A percentile compares a stretch with the other conserved stretches of the same genome.
phyloP scores from a whole-genome alignment of 495 filamentous ascomycete genomes.

The Penicillium canariense region DNA sequence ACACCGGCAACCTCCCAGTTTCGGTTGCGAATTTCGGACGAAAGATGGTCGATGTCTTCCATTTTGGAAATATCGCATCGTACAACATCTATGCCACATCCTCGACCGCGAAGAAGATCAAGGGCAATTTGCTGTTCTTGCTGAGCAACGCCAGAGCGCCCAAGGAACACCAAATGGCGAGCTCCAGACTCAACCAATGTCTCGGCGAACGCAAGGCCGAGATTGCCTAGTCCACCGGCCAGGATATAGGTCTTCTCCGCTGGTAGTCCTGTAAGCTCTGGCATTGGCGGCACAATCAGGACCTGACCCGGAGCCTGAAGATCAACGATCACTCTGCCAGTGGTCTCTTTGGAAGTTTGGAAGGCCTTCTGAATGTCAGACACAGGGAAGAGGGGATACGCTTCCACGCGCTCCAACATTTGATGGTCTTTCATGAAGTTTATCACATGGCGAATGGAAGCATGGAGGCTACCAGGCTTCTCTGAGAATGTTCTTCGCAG shows the following conservation, averaged over 20 bases:
- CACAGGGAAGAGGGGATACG: slow-evolving; percentile 16
- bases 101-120: slow-evolving; percentile 18
- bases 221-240: slow-evolving; percentile 34
- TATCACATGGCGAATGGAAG: slow-evolving; percentile 13
- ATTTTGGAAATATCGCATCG: slow-evolving; percentile 28
- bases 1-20: slow-evolving; percentile 33
- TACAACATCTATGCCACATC: slow-evolving; percentile 24
- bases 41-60: slow-evolving; percentile 25
- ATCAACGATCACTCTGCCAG: slow-evolving; percentile 14
- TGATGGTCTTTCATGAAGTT: slow-evolving; percentile 19
- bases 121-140: slow-evolving; percentile 17
- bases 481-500: slow-evolving; percentile 14
- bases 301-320: slow-evolving; percentile 20
- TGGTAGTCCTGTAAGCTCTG: slow-evolving; percentile 9
- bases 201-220: slow-evolving; percentile 33
- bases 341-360: slow-evolving; percentile 7
- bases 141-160: slow-evolving; percentile 26
- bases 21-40: slow-evolving; percentile 8
- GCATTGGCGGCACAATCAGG: slow-evolving; percentile 19
- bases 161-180: slow-evolving; percentile 36
- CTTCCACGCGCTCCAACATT: slow-evolving; percentile 13
- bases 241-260: slow-evolving; percentile 28
- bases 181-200: slow-evolving; percentile 38
- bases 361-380: slow-evolving; percentile 14
- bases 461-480: slow-evolving; percentile 13